A percentile compares a stretch with the other conserved stretches of the same genome.
phyloP scores from a whole-genome alignment of 2,329 filamentous ascomycete species.

The Cercospora sojina region DNA sequence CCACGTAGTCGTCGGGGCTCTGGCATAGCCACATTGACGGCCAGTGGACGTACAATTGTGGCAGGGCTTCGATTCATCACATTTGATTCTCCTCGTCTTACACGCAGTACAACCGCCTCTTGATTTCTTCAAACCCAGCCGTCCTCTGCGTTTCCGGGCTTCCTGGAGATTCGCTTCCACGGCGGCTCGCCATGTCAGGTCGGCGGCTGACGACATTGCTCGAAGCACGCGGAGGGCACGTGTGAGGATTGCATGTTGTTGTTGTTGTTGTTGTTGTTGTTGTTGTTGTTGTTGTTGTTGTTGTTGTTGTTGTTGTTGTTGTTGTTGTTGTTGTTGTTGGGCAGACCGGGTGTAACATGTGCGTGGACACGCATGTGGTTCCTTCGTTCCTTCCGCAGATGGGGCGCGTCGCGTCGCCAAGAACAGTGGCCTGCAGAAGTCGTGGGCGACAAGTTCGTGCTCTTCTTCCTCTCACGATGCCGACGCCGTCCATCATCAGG shows the following conservation, averaged over 20 bases:
- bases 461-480: background rate
- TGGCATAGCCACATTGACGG: constrained; percentile 49
- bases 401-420: background rate
- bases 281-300: too few relatives aligned
- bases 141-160: constrained; percentile 23
- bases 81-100: constrained; percentile 54
- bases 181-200: constrained; percentile 18
- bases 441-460: background rate
- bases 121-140: constrained; percentile 24
- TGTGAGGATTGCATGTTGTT: background rate
- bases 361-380: background rate
- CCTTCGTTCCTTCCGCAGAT: background rate
- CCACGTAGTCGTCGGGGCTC: constrained; percentile 42
- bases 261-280: too few relatives aligned
- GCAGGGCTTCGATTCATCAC: constrained; percentile 56
- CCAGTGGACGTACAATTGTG: constrained; percentile 54
- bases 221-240: background rate
- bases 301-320: too few relatives aligned
- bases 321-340: too few relatives aligned
- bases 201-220: background rate
- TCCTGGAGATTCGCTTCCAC: constrained; percentile 20
- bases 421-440: background rate
- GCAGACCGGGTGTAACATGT: background rate
- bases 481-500: background rate
- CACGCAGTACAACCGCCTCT: constrained; percentile 26